Percentiles rank a stretch among this genome's conserved stretches.
These are phyloP conservation scores for Cladorrhinum samala DNA, from an alignment of 495 filamentous ascomycete genomes.

Conservation along the genomic window DNA sequence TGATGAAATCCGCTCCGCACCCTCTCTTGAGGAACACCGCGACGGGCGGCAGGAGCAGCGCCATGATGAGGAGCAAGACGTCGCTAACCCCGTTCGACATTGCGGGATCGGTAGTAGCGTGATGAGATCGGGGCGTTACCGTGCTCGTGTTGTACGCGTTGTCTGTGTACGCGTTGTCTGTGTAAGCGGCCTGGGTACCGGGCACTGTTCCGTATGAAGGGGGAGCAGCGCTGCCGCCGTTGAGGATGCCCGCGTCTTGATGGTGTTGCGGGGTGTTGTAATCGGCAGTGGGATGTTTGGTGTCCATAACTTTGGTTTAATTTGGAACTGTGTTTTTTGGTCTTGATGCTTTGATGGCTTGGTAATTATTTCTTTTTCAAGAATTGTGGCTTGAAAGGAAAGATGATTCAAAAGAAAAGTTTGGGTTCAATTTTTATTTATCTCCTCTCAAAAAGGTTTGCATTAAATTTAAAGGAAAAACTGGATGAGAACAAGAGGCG, in stretches of 20 bases:
- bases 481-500: no score
- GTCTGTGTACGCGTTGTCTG: not conserved
- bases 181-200: not conserved
- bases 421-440: not conserved
- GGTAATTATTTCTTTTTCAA: no score
- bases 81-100: not conserved
- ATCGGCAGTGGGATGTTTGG: not conserved
- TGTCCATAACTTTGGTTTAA: not conserved
- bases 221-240: not conserved
- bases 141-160: not conserved
- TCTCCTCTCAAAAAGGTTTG: no score
- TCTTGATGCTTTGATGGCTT: no score
- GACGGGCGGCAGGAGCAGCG: slow-evolving; percentile 79
- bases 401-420: not conserved
- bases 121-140: not conserved
- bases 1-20: slow-evolving; percentile 72
- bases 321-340: not conserved
- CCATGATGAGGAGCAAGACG: slow-evolving; percentile 37
- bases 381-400: not conserved
- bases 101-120: no score
- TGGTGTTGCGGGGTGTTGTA: no score
- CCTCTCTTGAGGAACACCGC: slow-evolving; percentile 90
- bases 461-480: no score
- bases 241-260: not conserved
- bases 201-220: not conserved